Conservation (phyloP, 139 green algal genomes). For the Microglena sp. region DNA sequence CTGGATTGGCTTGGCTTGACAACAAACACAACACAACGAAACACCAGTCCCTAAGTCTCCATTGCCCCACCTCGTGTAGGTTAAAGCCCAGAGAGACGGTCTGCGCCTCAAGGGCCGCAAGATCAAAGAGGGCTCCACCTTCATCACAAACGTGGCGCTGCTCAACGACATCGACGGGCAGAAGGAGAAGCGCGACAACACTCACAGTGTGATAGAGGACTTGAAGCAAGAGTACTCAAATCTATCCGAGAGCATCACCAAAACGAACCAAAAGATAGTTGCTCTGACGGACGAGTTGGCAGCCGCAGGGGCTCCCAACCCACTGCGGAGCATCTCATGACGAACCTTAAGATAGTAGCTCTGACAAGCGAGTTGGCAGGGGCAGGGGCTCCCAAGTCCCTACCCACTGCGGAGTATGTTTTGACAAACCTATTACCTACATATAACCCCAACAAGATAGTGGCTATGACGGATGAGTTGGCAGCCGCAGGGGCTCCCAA, state of each 20-base stretch:
- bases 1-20: no score
- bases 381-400: neutral
- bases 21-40: no score
- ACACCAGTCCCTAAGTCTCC: no score
- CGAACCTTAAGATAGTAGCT: neutral
- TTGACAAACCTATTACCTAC: neutral
- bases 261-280: slow-evolving; percentile 13
- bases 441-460: no score
- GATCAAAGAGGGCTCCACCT: slow-evolving; percentile 38
- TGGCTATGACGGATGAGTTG: neutral
- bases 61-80: neutral
- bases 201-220: slow-evolving; percentile 25
- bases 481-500: neutral
- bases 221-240: slow-evolving; percentile 24
- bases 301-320: neutral
- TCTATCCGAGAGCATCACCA: slow-evolving; percentile 5
- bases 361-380: no score
- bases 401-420: neutral
- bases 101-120: slow-evolving; percentile 31
- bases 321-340: neutral
- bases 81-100: slow-evolving; percentile 29
- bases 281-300: slow-evolving; percentile 19
- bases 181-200: slow-evolving; percentile 25
- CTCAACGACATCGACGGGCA: slow-evolving; percentile 54
- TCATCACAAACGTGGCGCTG: slow-evolving; percentile 40